These are phyloP conservation scores for Hamamelis virginiana DNA, from an alignment of 164 flowering plant genomes.

Conservation along the genomic window DNA sequence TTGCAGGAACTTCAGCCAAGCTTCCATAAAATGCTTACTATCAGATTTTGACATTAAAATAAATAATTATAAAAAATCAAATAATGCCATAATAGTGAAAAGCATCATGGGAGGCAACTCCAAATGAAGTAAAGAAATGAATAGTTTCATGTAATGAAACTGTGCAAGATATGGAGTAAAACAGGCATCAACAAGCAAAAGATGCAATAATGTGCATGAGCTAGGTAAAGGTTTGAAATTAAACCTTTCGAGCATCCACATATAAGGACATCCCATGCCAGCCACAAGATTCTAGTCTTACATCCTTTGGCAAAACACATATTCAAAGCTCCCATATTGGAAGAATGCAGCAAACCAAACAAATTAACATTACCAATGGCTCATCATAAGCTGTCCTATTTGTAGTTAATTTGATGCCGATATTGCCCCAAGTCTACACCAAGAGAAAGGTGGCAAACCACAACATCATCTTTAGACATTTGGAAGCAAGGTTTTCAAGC, in stretches of 20 bases:
- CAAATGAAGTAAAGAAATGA: too few relatives aligned
- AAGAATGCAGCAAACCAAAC: conserved; percentile 20
- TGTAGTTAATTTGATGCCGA: conserved; percentile 27
- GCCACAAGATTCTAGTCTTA: conserved; percentile 26
- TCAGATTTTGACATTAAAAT: too few relatives aligned
- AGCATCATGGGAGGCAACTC: too few relatives aligned
- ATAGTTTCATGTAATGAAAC: too few relatives aligned
- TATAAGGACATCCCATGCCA: conserved; percentile 22
- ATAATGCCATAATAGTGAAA: too few relatives aligned
- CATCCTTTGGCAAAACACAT: conserved; percentile 31
- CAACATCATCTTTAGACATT: conserved; percentile 44
- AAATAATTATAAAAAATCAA: too few relatives aligned
- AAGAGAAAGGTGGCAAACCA: conserved; percentile 42
- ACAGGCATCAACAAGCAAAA: conserved; percentile 4
- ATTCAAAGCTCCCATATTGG: conserved; percentile 31
- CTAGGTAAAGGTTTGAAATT: conserved; percentile 9
- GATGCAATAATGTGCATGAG: neutral
- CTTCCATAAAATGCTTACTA: too few relatives aligned
- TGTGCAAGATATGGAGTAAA: neutral
- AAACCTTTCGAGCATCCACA: conserved; percentile 31
- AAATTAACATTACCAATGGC: conserved; percentile 14
- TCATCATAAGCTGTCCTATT: conserved; percentile 16
- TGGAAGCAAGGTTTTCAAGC: conserved; percentile 52
- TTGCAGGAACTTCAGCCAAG: too few relatives aligned
- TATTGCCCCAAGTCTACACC: conserved; percentile 29